Evolutionary conservation across 257 asterid species (phyloP).

Genomic region (Voacanga thouarsii): DNA sequence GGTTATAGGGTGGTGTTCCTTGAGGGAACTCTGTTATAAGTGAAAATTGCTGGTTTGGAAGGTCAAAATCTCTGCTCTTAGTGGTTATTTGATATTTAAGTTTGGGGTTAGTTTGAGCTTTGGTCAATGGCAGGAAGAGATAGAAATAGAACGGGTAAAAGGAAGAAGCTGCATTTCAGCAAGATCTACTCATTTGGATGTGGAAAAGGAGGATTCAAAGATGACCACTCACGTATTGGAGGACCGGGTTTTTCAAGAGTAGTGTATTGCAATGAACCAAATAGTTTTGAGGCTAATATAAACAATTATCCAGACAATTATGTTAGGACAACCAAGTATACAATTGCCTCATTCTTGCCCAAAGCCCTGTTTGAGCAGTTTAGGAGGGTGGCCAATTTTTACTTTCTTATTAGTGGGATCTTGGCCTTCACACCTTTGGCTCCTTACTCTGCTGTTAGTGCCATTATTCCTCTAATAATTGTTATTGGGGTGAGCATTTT

Average conservation of each 20-base stretch:
- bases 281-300: constrained; percentile 35
- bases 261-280: constrained; percentile 72
- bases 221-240: constrained; percentile 73
- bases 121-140: constrained; percentile 19
- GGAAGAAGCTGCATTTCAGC: constrained; percentile 63
- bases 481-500: constrained; percentile 78
- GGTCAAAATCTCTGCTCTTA: not conserved
- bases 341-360: constrained; percentile 77
- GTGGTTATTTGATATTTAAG: not conserved
- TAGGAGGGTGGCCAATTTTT: constrained; percentile 89
- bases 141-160: constrained; percentile 42
- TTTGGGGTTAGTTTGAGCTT: not conserved
- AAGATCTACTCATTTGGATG: constrained; percentile 72
- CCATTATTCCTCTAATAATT: constrained; percentile 59
- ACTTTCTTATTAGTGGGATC: constrained; percentile 67
- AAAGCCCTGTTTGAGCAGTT: constrained; percentile 92
- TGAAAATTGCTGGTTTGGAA: not conserved
- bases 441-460: constrained; percentile 69
- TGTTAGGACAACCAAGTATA: constrained; percentile 76
- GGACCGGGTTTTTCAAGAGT: constrained; percentile 91
- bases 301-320: constrained; percentile 56
- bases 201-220: constrained; percentile 45
- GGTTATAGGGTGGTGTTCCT: not conserved
- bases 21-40: constrained; percentile 11
- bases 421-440: constrained; percentile 72